Base-by-base conservation (phyloP, 2,329 filamentous ascomycete species). In the Penicillium sp. region DNA sequence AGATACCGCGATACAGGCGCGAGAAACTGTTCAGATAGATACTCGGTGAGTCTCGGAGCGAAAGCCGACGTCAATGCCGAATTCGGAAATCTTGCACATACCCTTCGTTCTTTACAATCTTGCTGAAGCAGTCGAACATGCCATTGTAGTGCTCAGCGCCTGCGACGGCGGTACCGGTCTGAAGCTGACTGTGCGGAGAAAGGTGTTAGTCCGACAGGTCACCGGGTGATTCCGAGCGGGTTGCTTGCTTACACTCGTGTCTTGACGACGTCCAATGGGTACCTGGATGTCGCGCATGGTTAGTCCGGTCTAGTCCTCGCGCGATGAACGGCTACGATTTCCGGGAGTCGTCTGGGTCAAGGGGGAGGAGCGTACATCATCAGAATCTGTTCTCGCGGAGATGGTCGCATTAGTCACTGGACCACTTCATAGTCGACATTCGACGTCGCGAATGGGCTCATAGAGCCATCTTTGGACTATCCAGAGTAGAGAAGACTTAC, bases 261-360 rank as follows among this genome's bases (percentile, higher is more conserved):
- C 83, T 97, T 97, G 74, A 97, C 90, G 53, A 99, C 94, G 74
- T 99, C 94, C 73, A 99, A 81, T 63, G 94, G 94, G 80, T 99
- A 99, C 94, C 92, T 96, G 71, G 24, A 39, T 25, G 28, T 35
- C 25, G 46, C 30, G 33, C 16, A 40, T 53, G 42, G 51, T 62
- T 53, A 62, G 49, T 50, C 28, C 25, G 7, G 6, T 39, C 38
- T 31, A 24, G 7, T 36, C 20, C 14, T 7, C 5, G 31, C 6
- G 25, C 25, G 16, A 49, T 39, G 41, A 16, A 27, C 40, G 14
- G 5, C 35, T 47, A n/a, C 27, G 38, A 46, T 25, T 14, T 30
- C 16, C 13, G 30, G 24, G 18, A 28, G 35, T 11, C 11, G 6
- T 14, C 16, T 36, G 50, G 30, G 28, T 39, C 25, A 27, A 30